Evolutionary conservation across 345 rosid species (phyloP), one percentile per base, ranked within the genome.

Genomic region (Populus davidiana): DNA sequence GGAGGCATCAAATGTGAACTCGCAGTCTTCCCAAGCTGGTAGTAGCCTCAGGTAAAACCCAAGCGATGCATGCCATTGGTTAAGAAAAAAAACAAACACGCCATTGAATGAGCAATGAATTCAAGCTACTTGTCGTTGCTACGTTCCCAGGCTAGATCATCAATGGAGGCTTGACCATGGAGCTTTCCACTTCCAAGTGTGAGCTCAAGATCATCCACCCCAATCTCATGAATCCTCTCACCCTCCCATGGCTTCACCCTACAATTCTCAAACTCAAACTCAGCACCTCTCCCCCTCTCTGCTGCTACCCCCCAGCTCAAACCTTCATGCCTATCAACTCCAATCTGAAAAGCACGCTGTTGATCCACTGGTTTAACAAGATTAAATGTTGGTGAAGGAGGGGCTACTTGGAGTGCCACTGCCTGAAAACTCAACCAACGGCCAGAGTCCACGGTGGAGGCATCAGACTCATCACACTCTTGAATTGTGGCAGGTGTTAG

Each of bases 231-330:
- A 77, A 96, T 96, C 87, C 87, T 90, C 88, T 96, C 99, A 64
- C 99, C 99, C 87, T 96, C 98, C 99, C 99, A 96, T 0, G 99
- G 93, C 86, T 90, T 96, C 62, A 94, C 98, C 79, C 85, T 93
- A 5, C 86, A 86, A 75, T 84, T 89, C 84, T 87, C 90, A 65
- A 96, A 96, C 73, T 94, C 96, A 59, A 94, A 94, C 73, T 96
- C 98, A 0, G 89, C 64, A 73, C 78, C 86, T 74, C 89, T 87
- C 75, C 88, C 97, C 75, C 83, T 87, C 86, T 90, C 97, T 71
- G 67, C 75, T 23, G 71, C 81, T 31, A 74, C 47, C 25, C 85
- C 92, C 91, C 90, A 87, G 7, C 83, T 82, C 25, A 82, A 76
- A 5, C 78, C 81, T 29, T 78, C 84, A 16, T 72, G 79, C 36